A percentile compares a stretch with the other conserved stretches of the same genome.
phyloP scores from a whole-genome alignment of 257 asterid species.

The Prunella vulgaris region DNA sequence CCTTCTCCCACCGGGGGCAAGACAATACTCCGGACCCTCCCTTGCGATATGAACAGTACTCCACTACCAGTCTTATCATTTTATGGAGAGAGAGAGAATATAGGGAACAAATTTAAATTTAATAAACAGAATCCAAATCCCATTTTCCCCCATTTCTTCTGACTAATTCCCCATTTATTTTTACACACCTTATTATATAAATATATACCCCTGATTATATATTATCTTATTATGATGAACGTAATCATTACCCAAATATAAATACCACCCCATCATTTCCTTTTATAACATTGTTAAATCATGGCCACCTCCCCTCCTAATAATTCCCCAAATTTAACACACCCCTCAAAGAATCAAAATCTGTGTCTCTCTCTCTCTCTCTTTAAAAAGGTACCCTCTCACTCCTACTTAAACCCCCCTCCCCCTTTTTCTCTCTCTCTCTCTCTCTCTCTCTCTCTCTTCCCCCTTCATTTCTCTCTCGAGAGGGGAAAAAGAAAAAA shows the following conservation, averaged over 20 bases:
- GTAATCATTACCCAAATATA: constrained; percentile 51
- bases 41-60: too few species aligned
- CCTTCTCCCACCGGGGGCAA: too few species aligned
- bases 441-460: too few species aligned
- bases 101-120: too few species aligned
- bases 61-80: too few species aligned
- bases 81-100: too few species aligned
- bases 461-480: too few species aligned
- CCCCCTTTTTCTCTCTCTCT: not conserved
- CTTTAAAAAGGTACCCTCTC: constrained; percentile 10
- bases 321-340: constrained; percentile 40
- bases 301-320: constrained; percentile 31
- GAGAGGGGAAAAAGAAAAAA: not conserved
- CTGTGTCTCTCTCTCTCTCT: constrained; percentile 16
- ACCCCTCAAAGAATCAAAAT: not conserved
- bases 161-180: not conserved
- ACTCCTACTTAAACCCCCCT: constrained; percentile 20
- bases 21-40: too few species aligned
- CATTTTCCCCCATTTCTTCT: not conserved
- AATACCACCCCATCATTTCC: constrained; percentile 56
- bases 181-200: not conserved
- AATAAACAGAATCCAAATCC: constrained; percentile 10
- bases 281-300: constrained; percentile 40
- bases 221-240: not conserved
- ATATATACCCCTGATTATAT: too few species aligned